A percentile compares a stretch with the other conserved stretches of the same genome.
phyloP scores from a whole-genome alignment of 331 rosid genomes.

The Saraca asoca region DNA sequence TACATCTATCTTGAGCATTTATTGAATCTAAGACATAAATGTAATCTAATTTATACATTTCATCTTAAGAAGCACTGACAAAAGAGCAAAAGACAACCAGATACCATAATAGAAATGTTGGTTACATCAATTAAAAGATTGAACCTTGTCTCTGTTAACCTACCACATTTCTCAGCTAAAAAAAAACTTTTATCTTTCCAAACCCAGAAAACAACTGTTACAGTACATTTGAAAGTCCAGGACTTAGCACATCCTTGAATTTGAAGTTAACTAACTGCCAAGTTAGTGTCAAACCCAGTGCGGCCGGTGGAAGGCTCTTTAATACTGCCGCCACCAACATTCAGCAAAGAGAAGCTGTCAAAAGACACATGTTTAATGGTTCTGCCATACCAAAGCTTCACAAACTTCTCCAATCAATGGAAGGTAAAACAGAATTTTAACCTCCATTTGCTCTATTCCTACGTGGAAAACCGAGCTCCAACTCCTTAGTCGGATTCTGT shows the following conservation, averaged over 20 bases:
- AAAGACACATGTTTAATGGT: slow-evolving; percentile 35
- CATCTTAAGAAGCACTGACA: slow-evolving; percentile 29
- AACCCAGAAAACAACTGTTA: slow-evolving; percentile 34
- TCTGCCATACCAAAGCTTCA: slow-evolving; percentile 39
- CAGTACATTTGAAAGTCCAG: background rate
- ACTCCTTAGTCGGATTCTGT: slow-evolving; percentile 61
- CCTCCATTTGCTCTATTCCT: slow-evolving; percentile 67
- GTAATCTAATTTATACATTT: slow-evolving; percentile 14
- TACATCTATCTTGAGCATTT: slow-evolving; percentile 24
- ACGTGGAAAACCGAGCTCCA: slow-evolving; percentile 61
- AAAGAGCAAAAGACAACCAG: slow-evolving; percentile 31
- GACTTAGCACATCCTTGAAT: background rate
- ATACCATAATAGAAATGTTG: slow-evolving; percentile 34
- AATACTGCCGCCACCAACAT: slow-evolving; percentile 30
- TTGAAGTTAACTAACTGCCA: slow-evolving; percentile 18
- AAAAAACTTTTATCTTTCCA: slow-evolving; percentile 33
- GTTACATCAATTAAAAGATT: slow-evolving; percentile 38
- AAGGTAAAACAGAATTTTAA: slow-evolving; percentile 46
- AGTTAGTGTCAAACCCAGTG: slow-evolving; percentile 33
- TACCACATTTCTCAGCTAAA: slow-evolving; percentile 38
- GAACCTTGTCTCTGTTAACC: slow-evolving; percentile 39
- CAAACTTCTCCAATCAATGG: slow-evolving; percentile 37
- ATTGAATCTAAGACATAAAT: slow-evolving; percentile 15
- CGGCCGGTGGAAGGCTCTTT: slow-evolving; percentile 37
- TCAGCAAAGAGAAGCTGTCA: slow-evolving; percentile 31